Base-by-base conservation (phyloP, 352 stramenopile genomes). In the Globisporangium nagaii region DNA sequence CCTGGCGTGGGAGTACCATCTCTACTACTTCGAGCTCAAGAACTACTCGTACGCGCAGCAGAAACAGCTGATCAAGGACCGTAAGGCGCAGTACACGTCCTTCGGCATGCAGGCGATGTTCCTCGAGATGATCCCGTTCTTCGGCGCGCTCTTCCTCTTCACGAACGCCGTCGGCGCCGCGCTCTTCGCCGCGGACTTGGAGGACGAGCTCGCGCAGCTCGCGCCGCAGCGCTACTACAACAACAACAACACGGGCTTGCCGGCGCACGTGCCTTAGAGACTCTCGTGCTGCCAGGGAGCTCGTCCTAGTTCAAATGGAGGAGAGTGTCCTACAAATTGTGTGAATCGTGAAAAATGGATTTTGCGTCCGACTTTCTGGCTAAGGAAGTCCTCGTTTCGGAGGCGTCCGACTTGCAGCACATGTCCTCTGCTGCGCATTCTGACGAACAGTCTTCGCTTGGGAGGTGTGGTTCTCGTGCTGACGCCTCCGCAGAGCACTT, bases 11-110 rank as follows among this genome's bases (percentile, higher is more conserved):
- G 78, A 88, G 58, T 75, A 84, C 39, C 78, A 88, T 52, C 61
- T 88, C 30, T 81, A 80, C 57, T 91, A 87, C 59, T 89, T 91
- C 58, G 78, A 88, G 61, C 71, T 87, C 53, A 84, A 83, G 46
- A 73, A 77, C 50, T 68, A 69, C 20, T 50, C 44, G n/a, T 86
- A 86, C 58, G 63, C 47, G 13, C 66, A 88, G 44, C 80, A 91
- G 48, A 73, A 75, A 50, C 56, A 52, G 7, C 70, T 87, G 12
- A 44, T 91, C 20, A 53, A 73, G 10, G 53, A 69, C 27, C 75
- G 66, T 58, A 73, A 77, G 45, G 42, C 65, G 37, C 62, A 86
- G 56, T 91, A 89, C 67, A 72, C 72, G 34, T 64, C 62, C 10
- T 91, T 91, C 34, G 80, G 80, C 35, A 84, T 85, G 70, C 78